Evolutionary conservation across 164 flowering plant genomes (phyloP).

Genomic region (Vitis rotundifolia): DNA sequence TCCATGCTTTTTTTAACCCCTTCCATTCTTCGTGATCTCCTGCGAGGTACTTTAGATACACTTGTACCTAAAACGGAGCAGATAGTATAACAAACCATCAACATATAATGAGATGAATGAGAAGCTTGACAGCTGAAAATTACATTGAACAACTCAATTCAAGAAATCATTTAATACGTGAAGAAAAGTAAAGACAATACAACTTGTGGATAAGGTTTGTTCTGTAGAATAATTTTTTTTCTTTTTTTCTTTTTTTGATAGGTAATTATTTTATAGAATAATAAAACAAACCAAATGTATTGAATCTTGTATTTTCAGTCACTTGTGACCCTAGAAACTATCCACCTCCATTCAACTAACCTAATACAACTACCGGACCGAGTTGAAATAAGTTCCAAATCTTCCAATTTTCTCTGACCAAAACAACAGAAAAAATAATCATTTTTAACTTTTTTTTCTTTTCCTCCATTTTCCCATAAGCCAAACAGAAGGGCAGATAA

Average conservation of each 20-base stretch:
- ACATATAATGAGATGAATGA: neutral
- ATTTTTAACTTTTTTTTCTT: neutral
- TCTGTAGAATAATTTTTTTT: neutral
- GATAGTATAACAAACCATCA: neutral
- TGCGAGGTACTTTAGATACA: constrained; percentile 45
- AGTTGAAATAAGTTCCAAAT: too few relatives aligned
- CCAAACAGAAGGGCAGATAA: neutral
- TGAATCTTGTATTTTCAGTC: too few relatives aligned
- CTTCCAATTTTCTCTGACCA: neutral
- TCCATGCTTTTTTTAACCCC: constrained; percentile 89
- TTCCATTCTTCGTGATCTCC: constrained; percentile 58
- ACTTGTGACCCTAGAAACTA: too few relatives aligned
- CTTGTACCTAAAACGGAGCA: constrained; percentile 43
- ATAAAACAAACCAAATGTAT: too few relatives aligned
- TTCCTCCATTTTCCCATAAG: neutral
- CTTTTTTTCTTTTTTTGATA: too few relatives aligned
- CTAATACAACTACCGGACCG: too few relatives aligned
- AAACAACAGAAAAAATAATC: constrained; percentile 5
- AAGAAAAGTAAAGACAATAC: too few relatives aligned
- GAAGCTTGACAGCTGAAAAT: neutral
- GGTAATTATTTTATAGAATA: too few relatives aligned
- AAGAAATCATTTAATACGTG: too few relatives aligned
- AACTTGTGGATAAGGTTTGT: too few relatives aligned
- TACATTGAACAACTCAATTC: too few relatives aligned
- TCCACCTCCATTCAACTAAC: too few relatives aligned